phyloP scores from a whole-genome alignment of 2,329 filamentous ascomycete genomes.

The Colletotrichum sp. region DNA sequence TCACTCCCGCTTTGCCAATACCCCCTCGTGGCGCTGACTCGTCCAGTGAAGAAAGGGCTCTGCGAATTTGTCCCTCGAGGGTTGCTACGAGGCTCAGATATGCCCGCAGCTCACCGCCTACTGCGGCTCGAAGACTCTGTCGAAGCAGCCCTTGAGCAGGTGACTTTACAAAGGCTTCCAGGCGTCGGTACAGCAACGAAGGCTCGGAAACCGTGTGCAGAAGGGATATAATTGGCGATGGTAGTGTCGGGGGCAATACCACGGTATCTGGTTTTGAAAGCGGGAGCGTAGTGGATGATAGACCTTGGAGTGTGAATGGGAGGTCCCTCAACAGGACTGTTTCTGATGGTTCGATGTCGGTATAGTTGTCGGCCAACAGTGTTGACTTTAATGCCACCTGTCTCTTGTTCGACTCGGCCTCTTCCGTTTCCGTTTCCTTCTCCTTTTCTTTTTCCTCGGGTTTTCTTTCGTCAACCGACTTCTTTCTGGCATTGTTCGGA shows the following conservation, averaged over 20 bases:
- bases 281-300: constrained; percentile 84
- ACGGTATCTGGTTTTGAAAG: constrained; percentile 75
- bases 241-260: constrained; percentile 78
- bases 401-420: constrained; percentile 39
- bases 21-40: constrained; percentile 70
- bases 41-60: constrained; percentile 78
- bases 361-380: constrained; percentile 61
- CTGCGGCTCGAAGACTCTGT: constrained; percentile 88
- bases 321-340: constrained; percentile 76
- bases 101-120: constrained; percentile 82
- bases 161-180: constrained; percentile 83
- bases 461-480: constrained; percentile 36
- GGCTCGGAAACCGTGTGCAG: constrained; percentile 92
- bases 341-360: constrained; percentile 66
- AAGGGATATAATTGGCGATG: constrained; percentile 83
- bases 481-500: constrained; percentile 41
- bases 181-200: constrained; percentile 83
- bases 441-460: constrained; percentile 29
- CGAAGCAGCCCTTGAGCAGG: constrained; percentile 84
- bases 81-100: constrained; percentile 92
- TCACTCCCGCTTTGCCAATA: constrained; percentile 87
- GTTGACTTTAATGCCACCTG: constrained; percentile 64
- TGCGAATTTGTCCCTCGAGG: constrained; percentile 87
- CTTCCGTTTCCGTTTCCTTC: constrained; percentile 29
- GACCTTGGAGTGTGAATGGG: constrained; percentile 89